Evolutionary conservation across 1,284 basidiomycete genomes (phyloP).

Genomic region (Cryptococcus deneoformans): DNA sequence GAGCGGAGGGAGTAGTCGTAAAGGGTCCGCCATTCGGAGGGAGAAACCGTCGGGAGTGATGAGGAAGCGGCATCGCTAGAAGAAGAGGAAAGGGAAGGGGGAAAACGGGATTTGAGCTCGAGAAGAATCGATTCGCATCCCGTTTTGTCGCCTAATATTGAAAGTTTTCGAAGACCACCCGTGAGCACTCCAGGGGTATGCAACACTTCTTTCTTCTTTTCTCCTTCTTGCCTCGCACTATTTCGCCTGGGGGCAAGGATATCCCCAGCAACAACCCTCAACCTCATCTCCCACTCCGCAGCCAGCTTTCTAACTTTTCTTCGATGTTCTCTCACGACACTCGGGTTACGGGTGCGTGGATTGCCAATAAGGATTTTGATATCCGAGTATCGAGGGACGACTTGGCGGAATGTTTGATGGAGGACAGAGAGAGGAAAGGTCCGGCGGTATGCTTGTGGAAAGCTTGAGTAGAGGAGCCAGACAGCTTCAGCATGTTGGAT

Average conservation of each 20-base stretch:
- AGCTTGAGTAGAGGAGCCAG: background rate
- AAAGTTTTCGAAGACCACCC: conserved; percentile 8
- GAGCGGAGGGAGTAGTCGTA: conserved; percentile 9
- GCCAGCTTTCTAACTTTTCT: background rate
- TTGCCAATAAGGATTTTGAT: background rate
- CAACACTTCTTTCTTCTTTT: no score
- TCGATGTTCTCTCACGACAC: background rate
- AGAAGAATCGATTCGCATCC: conserved; percentile 15
- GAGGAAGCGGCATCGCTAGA: no score
- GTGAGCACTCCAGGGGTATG: background rate
- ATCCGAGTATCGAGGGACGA: background rate
- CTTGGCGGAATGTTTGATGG: background rate
- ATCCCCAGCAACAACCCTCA: conserved; percentile 10
- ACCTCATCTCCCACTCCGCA: conserved; percentile 11
- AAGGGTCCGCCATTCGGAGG: background rate
- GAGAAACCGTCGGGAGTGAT: no score
- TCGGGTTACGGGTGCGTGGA: background rate
- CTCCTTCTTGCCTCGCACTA: no score
- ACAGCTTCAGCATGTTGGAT: background rate
- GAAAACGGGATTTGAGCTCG: conserved; percentile 10
- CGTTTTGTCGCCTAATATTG: conserved; percentile 10
- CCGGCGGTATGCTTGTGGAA: background rate
- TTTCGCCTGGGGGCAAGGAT: conserved; percentile 3
- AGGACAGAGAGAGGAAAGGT: background rate
- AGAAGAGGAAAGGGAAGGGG: background rate